phyloP scores from a whole-genome alignment of 1,139 yeast genomes.

The Protomyces macrosporus region DNA sequence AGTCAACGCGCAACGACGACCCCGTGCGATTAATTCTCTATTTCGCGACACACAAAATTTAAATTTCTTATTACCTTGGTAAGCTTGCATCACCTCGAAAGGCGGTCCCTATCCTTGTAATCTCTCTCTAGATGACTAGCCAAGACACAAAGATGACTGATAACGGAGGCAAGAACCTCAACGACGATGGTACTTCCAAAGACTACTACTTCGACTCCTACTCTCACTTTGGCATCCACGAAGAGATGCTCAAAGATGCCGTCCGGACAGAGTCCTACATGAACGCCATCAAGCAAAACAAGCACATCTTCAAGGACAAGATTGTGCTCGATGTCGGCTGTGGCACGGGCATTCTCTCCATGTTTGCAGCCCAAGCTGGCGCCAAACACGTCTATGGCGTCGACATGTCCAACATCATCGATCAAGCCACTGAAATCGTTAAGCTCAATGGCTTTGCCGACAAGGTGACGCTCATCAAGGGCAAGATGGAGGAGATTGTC shows the following conservation, averaged over 20 bases:
- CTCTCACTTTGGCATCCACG: slow-evolving; percentile 55
- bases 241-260: slow-evolving; percentile 55
- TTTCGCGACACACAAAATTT: no score
- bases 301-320: slow-evolving; percentile 50
- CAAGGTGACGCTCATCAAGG: slow-evolving; percentile 82
- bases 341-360: slow-evolving; percentile 58
- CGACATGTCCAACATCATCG: slow-evolving; percentile 94
- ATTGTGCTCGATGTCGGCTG: slow-evolving; percentile 53
- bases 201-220: slow-evolving; percentile 49
- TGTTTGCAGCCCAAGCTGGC: slow-evolving; percentile 57
- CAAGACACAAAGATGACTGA: no score
- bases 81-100: no score
- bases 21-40: no score
- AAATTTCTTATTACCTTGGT: no score
- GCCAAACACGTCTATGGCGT: slow-evolving; percentile 52
- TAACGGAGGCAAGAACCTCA: background rate
- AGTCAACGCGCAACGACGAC: no score
- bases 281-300: slow-evolving; percentile 52
- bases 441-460: slow-evolving; percentile 78
- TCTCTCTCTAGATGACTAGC: no score
- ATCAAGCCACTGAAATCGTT: slow-evolving; percentile 83
- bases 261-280: slow-evolving; percentile 52
- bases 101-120: no score
- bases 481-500: slow-evolving; percentile 88
- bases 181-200: slow-evolving; percentile 32